phyloP scores from a whole-genome alignment of 352 stramenopile species.

The Pythium biforme region DNA sequence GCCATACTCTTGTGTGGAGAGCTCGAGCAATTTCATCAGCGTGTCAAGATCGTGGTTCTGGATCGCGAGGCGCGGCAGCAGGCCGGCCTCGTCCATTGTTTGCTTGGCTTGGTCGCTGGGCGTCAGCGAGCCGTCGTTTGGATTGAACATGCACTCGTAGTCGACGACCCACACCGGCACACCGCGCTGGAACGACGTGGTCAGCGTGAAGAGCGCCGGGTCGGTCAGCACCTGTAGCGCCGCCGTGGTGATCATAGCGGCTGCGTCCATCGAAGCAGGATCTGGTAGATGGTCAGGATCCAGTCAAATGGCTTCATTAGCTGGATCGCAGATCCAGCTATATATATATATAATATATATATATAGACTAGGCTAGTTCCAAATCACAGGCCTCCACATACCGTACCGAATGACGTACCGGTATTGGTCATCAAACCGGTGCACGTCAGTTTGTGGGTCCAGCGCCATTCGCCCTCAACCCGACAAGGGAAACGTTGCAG shows the following conservation, averaged over 20 bases:
- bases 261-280: too few species aligned
- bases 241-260: background rate
- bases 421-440: too few species aligned
- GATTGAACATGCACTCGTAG: slow-evolving; percentile 13
- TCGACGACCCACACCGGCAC: slow-evolving; percentile 11
- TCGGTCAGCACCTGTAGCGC: slow-evolving; percentile 10
- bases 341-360: too few species aligned
- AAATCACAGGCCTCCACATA: too few species aligned
- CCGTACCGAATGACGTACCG: too few species aligned
- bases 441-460: too few species aligned
- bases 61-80: slow-evolving; percentile 15
- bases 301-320: too few species aligned
- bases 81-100: background rate
- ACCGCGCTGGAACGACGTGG: slow-evolving; percentile 14
- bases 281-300: too few species aligned
- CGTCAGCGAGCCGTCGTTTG: background rate
- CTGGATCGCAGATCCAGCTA: too few species aligned
- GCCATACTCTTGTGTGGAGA: slow-evolving; percentile 3
- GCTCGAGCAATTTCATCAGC: background rate
- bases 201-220: slow-evolving; percentile 10
- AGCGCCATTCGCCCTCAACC: too few species aligned
- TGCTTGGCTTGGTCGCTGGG: slow-evolving; percentile 1
- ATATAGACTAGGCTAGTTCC: too few species aligned
- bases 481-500: slow-evolving; percentile 31
- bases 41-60: slow-evolving; percentile 15